phyloP scores from a whole-genome alignment of 805 yeast genomes.

The Saturnispora kantuleensis region DNA sequence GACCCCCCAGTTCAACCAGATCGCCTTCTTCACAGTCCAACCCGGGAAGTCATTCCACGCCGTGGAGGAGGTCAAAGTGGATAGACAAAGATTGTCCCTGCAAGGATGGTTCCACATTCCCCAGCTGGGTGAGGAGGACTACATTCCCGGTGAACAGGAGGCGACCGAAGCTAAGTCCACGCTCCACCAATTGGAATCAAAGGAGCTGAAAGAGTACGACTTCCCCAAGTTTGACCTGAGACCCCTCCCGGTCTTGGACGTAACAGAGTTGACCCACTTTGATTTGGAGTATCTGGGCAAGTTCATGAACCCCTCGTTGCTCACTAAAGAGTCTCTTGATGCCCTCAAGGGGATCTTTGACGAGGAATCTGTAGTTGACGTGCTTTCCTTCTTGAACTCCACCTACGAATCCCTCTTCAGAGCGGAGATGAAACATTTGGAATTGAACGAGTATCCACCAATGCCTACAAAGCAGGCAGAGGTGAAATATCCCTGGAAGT shows the following conservation, averaged over 20 bases:
- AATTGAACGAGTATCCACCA: slow-evolving; percentile 41
- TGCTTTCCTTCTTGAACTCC: slow-evolving; percentile 51
- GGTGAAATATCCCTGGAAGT: slow-evolving; percentile 69
- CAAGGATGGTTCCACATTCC: slow-evolving; percentile 99
- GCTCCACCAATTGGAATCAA: slow-evolving; percentile 67
- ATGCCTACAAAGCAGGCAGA: slow-evolving; percentile 51
- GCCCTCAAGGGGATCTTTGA: slow-evolving; percentile 43
- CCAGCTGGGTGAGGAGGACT: slow-evolving; percentile 85
- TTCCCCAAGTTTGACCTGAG: slow-evolving; percentile 52
- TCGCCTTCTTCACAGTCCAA: slow-evolving; percentile 90
- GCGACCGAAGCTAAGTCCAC: slow-evolving; percentile 66
- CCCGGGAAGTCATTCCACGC: slow-evolving; percentile 97
- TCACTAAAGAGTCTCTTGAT: slow-evolving; percentile 30
- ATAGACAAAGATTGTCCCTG: slow-evolving; percentile 81
- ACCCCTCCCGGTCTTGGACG: slow-evolving; percentile 18
- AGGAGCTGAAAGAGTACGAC: slow-evolving; percentile 68
- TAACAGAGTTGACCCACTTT: slow-evolving; percentile 21
- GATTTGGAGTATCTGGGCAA: slow-evolving; percentile 43
- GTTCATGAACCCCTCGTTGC: slow-evolving; percentile 47
- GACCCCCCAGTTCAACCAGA: slow-evolving; percentile 91
- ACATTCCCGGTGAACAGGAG: slow-evolving; percentile 71
- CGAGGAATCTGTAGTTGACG: slow-evolving; percentile 60
- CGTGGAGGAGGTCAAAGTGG: slow-evolving; percentile 92
- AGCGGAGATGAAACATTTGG: slow-evolving; percentile 41
- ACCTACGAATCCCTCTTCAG: slow-evolving; percentile 41